phyloP scores from a whole-genome alignment of 176 grass and related monocot species.

The Leersia perrieri region DNA sequence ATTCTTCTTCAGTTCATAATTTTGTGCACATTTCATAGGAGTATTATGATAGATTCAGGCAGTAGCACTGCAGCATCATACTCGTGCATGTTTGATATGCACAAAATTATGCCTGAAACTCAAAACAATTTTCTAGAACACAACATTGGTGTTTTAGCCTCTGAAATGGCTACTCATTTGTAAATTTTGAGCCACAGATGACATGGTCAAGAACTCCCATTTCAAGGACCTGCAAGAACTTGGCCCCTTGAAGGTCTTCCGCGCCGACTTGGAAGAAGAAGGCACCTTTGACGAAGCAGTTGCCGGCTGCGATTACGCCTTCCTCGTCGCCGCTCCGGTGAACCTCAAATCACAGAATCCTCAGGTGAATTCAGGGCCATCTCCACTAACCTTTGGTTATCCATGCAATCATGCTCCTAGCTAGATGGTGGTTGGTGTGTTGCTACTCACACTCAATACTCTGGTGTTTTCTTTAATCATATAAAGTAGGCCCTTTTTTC shows the following conservation, averaged over 20 bases:
- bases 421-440: no score
- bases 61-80: not conserved
- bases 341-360: slow-evolving; percentile 40
- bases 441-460: no score
- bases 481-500: no score
- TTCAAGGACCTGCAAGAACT: slow-evolving; percentile 40
- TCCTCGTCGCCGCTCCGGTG: slow-evolving; percentile 65
- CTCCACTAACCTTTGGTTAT: not conserved
- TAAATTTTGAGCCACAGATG: not conserved
- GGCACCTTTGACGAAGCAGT: slow-evolving; percentile 70
- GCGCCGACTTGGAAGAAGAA: slow-evolving; percentile 47
- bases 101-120: no score
- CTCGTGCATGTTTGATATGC: no score
- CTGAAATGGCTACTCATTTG: not conserved
- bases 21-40: no score
- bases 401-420: no score
- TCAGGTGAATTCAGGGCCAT: slow-evolving; percentile 23
- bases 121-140: no score
- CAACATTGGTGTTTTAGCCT: not conserved
- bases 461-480: no score
- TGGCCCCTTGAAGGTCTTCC: slow-evolving; percentile 42
- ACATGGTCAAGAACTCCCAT: slow-evolving; percentile 34
- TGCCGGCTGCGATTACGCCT: slow-evolving; percentile 53
- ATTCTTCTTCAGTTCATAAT: not conserved
- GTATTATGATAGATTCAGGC: not conserved